Percentiles rank a stretch among this genome's conserved stretches.
Conservation (phyloP, 1,284 basidiomycete species). For the Trametes pubescens region DNA sequence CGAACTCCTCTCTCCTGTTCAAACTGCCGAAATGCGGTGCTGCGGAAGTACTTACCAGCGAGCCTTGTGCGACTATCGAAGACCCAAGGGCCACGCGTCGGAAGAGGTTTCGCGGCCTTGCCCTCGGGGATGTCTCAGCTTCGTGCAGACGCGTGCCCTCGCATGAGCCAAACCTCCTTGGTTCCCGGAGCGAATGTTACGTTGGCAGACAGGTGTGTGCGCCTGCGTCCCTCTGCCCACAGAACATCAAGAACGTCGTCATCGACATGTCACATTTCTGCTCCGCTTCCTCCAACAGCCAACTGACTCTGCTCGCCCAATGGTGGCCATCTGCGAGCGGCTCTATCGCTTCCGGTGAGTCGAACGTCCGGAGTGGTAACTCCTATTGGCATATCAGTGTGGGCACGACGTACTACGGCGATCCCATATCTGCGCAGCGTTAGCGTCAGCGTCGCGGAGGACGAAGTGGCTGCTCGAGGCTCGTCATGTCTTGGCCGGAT, state of each 20-base stretch:
- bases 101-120: not conserved
- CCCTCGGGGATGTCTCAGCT: slow-evolving; percentile 8
- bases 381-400: not conserved
- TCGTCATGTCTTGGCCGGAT: not conserved
- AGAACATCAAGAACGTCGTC: slow-evolving; percentile 27
- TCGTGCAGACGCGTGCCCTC: not conserved
- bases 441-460: not conserved
- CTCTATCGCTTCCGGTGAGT: not conserved
- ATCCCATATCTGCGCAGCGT: not conserved
- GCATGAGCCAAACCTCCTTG: slow-evolving; percentile 23
- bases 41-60: slow-evolving; percentile 1
- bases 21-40: slow-evolving; percentile 22
- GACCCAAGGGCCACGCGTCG: not conserved
- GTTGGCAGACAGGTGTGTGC: slow-evolving; percentile 21
- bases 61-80: not conserved
- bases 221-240: not conserved
- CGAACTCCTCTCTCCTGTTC: slow-evolving; percentile 11
- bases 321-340: not conserved
- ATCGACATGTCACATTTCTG: slow-evolving; percentile 4
- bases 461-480: not conserved
- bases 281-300: not conserved
- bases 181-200: slow-evolving; percentile 20
- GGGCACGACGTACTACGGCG: not conserved
- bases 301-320: not conserved
- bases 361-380: not conserved